These are phyloP conservation scores for Wickerhamomyces hampshirensis DNA, from an alignment of 805 yeast species.

Conservation along the genomic window DNA sequence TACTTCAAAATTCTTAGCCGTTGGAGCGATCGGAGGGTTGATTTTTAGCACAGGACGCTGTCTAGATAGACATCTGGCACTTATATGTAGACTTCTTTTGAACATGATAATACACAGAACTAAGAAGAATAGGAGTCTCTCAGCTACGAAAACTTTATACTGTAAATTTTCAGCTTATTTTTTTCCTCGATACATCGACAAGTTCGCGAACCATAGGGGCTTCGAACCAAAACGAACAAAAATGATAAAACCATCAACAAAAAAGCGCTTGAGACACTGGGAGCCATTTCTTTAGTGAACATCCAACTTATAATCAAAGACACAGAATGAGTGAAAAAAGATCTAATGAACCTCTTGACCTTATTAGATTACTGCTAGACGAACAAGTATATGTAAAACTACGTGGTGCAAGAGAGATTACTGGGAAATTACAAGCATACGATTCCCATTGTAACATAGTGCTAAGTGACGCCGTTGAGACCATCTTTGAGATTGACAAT, in stretches of 20 bases:
- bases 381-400: conserved; percentile 84
- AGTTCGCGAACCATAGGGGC: background rate
- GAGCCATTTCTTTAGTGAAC: background rate
- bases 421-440: conserved; percentile 86
- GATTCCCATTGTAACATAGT: conserved; percentile 97
- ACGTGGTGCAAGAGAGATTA: conserved; percentile 90
- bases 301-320: conserved; percentile 1
- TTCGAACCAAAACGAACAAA: background rate
- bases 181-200: no score
- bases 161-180: background rate
- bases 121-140: no score
- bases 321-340: background rate
- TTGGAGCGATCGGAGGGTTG: conserved; percentile 82
- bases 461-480: conserved; percentile 87
- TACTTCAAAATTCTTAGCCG: conserved; percentile 64
- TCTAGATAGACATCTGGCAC: conserved; percentile 14
- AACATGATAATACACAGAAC: no score
- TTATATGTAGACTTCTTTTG: conserved; percentile 16
- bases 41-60: conserved; percentile 32
- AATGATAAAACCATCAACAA: background rate
- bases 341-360: conserved; percentile 77
- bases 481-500: conserved; percentile 52
- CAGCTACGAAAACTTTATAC: no score
- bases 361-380: conserved; percentile 80
- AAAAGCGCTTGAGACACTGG: background rate